Evolutionary conservation across 768 basidiomycete genomes (phyloP), one percentile per base, ranked within the genome.

Genomic region (Panellus pusillus): DNA sequence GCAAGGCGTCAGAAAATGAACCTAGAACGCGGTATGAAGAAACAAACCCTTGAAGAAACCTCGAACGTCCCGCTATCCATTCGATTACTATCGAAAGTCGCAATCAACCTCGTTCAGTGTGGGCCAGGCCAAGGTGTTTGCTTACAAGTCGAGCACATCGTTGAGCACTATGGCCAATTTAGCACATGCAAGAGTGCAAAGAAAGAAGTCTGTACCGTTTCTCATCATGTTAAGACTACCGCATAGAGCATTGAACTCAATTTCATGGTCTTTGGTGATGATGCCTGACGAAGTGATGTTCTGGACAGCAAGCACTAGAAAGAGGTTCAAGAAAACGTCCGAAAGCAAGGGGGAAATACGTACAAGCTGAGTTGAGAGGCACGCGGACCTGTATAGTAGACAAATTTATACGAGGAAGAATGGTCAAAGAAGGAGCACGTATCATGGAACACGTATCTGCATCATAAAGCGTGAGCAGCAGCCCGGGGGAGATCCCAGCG

Each of bases 31-130:
- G 24, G 38, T 50, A 43, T 9, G 43, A 36, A 28, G 13, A 43
- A 13, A 49, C 71, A 32, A 43, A 82, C 81, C 71, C 78, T 75
- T 9, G 75, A 76, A 17, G 81, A 78, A 24, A 81, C 83, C 66
- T 91, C 87, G 61, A 97, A 96, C 47, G 84, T 81, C 4, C 90
- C 90, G 52, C 87, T 88, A 62, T 94, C 91, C 86, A 91, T 89
- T 38, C 89, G 84, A 73, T 91, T 89, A 68, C 89, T 87, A 61
- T 35, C 11, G 14, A 35, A 35, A 35, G 24, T 53, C 37, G 47
- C 39, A 14, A 50, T 19, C 29, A 2, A 36, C 46, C 13, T 37
- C 24, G 7, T 44, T 24, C 11, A 15, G 13, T 36, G 43, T 45
- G 61, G n/a, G 35, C 49, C 19, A 28, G 28, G 47, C 24, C 42